phyloP scores from a whole-genome alignment of 305 asterid genomes.

The Fraxinus xanthoxyloides region DNA sequence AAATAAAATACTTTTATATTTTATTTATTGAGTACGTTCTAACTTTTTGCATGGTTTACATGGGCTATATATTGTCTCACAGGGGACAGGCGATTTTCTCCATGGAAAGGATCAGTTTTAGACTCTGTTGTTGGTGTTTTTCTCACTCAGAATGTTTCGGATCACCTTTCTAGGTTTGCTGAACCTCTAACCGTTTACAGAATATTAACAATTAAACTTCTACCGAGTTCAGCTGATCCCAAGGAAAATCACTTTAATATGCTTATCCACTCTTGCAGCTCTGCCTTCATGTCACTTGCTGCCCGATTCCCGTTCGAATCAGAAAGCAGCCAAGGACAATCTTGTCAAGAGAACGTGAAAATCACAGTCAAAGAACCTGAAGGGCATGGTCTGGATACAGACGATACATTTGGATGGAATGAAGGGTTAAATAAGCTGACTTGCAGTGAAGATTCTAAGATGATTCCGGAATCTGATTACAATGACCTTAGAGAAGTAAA shows the following conservation, averaged over 20 bases:
- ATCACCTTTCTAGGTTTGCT: constrained; percentile 91
- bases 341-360: constrained; percentile 38
- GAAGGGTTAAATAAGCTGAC: constrained; percentile 36
- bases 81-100: constrained; percentile 94
- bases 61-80: constrained; percentile 27
- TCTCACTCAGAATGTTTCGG: constrained; percentile 95
- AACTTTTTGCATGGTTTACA: constrained; percentile 8
- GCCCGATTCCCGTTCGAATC: constrained; percentile 63
- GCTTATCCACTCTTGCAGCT: constrained; percentile 52
- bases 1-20: neutral
- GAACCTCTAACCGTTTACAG: constrained; percentile 7
- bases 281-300: constrained; percentile 89
- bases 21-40: neutral
- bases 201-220: constrained; percentile 4
- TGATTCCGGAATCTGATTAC: constrained; percentile 34
- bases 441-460: constrained; percentile 33
- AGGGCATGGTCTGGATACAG: constrained; percentile 41
- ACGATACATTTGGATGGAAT: constrained; percentile 43
- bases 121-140: constrained; percentile 97
- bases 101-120: constrained; percentile 97
- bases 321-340: constrained; percentile 26
- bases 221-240: constrained; percentile 15
- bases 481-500: constrained; percentile 35
- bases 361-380: constrained; percentile 45
- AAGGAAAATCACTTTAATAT: constrained; percentile 1